phyloP scores from a whole-genome alignment of 192 early-diverging fungal genomes.

The Cladochytrium replicatum region DNA sequence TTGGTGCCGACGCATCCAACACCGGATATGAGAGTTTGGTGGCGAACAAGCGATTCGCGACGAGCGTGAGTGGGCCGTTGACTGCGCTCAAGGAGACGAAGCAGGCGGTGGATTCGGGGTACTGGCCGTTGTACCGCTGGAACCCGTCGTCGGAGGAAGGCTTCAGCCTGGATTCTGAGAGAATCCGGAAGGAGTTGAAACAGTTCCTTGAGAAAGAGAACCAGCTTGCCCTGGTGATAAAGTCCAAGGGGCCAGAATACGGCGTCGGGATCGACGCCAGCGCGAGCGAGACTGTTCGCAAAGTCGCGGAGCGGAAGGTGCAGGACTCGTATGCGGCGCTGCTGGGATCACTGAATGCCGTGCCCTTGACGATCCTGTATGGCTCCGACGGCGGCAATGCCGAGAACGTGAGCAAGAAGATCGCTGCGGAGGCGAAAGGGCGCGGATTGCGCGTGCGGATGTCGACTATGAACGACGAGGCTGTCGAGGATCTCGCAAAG shows the following conservation, averaged over 20 bases:
- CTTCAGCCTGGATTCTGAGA: slow-evolving; percentile 66
- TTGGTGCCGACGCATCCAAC: slow-evolving; percentile 9
- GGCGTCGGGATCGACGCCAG: slow-evolving; percentile 42
- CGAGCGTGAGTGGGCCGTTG: slow-evolving; percentile 47
- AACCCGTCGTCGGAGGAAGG: slow-evolving; percentile 61
- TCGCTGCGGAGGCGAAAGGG: slow-evolving; percentile 74
- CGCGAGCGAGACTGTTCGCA: slow-evolving; percentile 48
- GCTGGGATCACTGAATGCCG: slow-evolving; percentile 61
- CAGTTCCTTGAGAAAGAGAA: slow-evolving; percentile 78
- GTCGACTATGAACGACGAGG: slow-evolving; percentile 73
- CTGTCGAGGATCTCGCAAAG: slow-evolving; percentile 65
- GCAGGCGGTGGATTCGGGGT: slow-evolving; percentile 75
- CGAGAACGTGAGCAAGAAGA: slow-evolving; percentile 69
- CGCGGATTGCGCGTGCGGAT: slow-evolving; percentile 68
- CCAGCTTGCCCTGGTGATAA: slow-evolving; percentile 66
- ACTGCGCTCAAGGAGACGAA: slow-evolving; percentile 81
- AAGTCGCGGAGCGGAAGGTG: slow-evolving; percentile 34
- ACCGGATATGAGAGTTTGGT: no score
- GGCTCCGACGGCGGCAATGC: slow-evolving; percentile 89
- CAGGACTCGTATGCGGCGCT: slow-evolving; percentile 52
- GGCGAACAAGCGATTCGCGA: slow-evolving; percentile 14
- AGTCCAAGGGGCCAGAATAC: slow-evolving; percentile 55
- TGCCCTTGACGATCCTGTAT: slow-evolving; percentile 75
- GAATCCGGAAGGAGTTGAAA: slow-evolving; percentile 66
- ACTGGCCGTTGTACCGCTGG: slow-evolving; percentile 95